These are phyloP conservation scores for Didymella glomerata DNA, from an alignment of 2,329 filamentous ascomycete species.

Conservation along the genomic window DNA sequence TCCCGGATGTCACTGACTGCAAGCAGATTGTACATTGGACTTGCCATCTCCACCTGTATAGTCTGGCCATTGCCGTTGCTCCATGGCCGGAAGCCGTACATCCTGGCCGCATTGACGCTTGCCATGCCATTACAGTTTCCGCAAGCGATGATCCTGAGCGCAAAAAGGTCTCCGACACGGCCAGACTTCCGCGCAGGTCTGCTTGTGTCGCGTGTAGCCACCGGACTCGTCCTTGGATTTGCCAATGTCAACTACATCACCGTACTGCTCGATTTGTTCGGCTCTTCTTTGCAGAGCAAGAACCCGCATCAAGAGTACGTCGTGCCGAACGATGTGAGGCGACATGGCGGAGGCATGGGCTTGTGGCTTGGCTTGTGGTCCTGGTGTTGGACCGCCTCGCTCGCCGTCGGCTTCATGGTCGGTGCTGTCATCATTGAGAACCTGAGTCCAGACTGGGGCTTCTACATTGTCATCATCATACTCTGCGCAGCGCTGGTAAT, in stretches of 20 bases:
- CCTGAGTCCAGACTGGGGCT: conserved; percentile 74
- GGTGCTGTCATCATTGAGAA: conserved; percentile 73
- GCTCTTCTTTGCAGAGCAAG: conserved; percentile 75
- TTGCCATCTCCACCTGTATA: conserved; percentile 74
- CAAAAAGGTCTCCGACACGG: conserved; percentile 64
- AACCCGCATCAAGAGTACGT: conserved; percentile 77
- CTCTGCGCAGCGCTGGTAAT: conserved; percentile 71
- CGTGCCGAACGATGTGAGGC: conserved; percentile 71
- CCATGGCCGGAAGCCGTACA: conserved; percentile 80
- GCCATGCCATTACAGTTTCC: conserved; percentile 79
- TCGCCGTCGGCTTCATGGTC: conserved; percentile 75
- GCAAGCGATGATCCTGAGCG: conserved; percentile 72
- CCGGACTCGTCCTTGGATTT: conserved; percentile 75
- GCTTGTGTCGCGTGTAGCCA: conserved; percentile 69
- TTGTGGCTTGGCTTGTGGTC: conserved; percentile 72
- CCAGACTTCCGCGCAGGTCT: conserved; percentile 67
- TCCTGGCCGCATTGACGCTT: conserved; percentile 71
- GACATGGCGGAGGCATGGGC: conserved; percentile 80
- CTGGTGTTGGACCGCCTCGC: conserved; percentile 77
- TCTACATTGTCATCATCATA: conserved; percentile 76
- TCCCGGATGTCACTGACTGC: conserved; percentile 7
- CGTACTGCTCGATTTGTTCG: conserved; percentile 77
- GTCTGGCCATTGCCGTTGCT: conserved; percentile 78
- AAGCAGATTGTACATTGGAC: conserved; percentile 68
- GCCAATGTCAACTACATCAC: conserved; percentile 80